A percentile compares a stretch with the other conserved stretches of the same genome.
These are phyloP conservation scores for Spinacia oleracea DNA, from an alignment of 179 eudicot genomes.

Conservation along the genomic window DNA sequence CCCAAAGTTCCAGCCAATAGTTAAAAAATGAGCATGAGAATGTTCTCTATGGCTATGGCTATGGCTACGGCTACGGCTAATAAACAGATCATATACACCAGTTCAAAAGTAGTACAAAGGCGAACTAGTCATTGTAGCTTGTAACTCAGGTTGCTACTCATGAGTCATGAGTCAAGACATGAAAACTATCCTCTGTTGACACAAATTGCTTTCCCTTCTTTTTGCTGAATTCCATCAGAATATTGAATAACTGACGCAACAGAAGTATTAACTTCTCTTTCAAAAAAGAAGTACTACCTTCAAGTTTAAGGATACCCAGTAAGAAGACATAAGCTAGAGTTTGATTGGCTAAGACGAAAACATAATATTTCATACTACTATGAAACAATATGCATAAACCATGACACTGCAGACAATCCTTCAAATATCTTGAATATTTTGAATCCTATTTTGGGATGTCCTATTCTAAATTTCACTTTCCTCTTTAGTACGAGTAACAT, in stretches of 20 bases:
- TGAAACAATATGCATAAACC: conserved; percentile 5
- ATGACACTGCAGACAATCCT: background rate
- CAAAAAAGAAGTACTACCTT: no score
- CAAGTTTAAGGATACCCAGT: background rate
- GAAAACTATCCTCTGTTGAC: background rate
- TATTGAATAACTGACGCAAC: background rate
- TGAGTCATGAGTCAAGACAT: no score
- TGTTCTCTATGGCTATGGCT: background rate
- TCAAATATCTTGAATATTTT: background rate
- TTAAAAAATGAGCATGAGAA: background rate
- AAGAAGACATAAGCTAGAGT: background rate
- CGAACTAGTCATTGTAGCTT: background rate
- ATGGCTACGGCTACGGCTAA: background rate
- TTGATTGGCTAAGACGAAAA: background rate
- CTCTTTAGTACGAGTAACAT: background rate
- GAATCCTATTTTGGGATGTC: conserved; percentile 7
- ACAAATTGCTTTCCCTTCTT: background rate
- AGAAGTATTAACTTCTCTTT: background rate
- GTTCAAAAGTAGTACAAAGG: background rate
- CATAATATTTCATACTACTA: background rate
- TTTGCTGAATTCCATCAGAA: background rate
- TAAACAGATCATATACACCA: background rate
- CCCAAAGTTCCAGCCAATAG: background rate
- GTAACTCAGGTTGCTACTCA: background rate
- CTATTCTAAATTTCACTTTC: conserved; percentile 1